A percentile compares a stretch with the other conserved stretches of the same genome.
Conservation (phyloP, 495 filamentous ascomycete species). For the Penicillium samsonianum region DNA sequence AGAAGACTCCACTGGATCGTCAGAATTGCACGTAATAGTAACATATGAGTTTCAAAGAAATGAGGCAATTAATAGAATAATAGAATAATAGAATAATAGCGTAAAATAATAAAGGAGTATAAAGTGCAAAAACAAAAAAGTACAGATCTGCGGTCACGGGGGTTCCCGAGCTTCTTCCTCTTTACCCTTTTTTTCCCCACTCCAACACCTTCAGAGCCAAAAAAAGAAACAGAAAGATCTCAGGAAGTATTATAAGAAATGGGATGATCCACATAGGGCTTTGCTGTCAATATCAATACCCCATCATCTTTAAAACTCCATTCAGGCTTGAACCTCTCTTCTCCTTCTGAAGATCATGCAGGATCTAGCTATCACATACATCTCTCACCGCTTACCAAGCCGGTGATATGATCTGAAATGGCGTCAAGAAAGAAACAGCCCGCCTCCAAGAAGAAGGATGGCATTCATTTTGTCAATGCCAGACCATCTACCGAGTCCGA, state of each 20-base stretch:
- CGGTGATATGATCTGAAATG: slow-evolving; percentile 21
- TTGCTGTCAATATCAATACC: neutral
- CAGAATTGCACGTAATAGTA: neutral
- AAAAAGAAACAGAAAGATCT: neutral
- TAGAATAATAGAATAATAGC: neutral
- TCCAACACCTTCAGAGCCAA: neutral
- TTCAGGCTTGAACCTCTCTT: neutral
- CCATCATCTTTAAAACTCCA: neutral
- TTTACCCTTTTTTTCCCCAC: neutral
- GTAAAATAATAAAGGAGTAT: neutral
- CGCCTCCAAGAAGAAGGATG: slow-evolving; percentile 28
- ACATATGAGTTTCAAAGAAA: too few relatives aligned
- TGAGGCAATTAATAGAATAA: neutral
- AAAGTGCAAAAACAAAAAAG: neutral
- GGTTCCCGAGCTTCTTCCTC: neutral
- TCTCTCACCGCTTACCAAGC: neutral
- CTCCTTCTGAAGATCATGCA: neutral
- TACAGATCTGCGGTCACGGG: slow-evolving; percentile 2
- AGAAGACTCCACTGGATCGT: neutral
- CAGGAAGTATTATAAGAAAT: too few relatives aligned
- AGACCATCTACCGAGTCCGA: slow-evolving; percentile 39
- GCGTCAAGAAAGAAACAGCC: slow-evolving; percentile 29
- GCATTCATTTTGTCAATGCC: slow-evolving; percentile 46
- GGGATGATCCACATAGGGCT: neutral
- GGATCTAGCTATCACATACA: neutral